Conservation (phyloP, 768 basidiomycete genomes). For the Tricholoma saponaceum region DNA sequence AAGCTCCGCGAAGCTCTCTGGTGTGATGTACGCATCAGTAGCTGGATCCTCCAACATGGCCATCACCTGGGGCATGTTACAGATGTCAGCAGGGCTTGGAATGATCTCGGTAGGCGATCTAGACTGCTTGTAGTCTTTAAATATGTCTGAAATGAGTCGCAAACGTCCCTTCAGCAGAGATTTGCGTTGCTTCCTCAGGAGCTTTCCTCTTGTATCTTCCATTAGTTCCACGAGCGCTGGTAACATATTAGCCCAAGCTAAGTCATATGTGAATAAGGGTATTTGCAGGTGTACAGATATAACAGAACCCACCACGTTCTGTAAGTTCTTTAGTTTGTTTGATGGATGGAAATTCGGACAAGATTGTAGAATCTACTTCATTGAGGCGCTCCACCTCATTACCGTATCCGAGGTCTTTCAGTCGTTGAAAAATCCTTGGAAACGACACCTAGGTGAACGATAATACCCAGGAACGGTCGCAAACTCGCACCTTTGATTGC, state of each 20-base stretch:
- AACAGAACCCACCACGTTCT: conserved; percentile 13
- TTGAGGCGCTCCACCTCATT: conserved; percentile 18
- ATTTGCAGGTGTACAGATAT: neutral
- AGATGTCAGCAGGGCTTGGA: conserved; percentile 20
- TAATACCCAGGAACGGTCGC: neutral
- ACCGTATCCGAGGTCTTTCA: conserved; percentile 15
- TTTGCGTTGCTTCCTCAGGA: conserved; percentile 16
- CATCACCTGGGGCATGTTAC: conserved; percentile 15
- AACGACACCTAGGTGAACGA: neutral
- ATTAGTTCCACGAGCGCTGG: conserved; percentile 14
- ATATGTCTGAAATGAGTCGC: conserved; percentile 13
- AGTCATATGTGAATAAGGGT: neutral
- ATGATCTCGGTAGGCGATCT: conserved; percentile 14
- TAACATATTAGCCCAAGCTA: conserved; percentile 16
- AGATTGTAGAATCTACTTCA: conserved; percentile 1
- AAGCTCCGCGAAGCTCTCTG: conserved; percentile 15
- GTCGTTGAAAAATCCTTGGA: conserved; percentile 14
- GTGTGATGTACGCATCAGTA: conserved; percentile 10
- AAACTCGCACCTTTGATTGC: conserved; percentile 11
- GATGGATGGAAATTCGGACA: conserved; percentile 13
- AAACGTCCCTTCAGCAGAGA: conserved; percentile 14
- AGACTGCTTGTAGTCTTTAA: conserved; percentile 11
- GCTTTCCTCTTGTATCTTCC: conserved; percentile 12
- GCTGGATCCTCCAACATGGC: conserved; percentile 18
- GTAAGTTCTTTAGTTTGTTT: conserved; percentile 13